Base-by-base conservation (phyloP, 2,329 filamentous ascomycete species). In the Epichloe bromicola region DNA sequence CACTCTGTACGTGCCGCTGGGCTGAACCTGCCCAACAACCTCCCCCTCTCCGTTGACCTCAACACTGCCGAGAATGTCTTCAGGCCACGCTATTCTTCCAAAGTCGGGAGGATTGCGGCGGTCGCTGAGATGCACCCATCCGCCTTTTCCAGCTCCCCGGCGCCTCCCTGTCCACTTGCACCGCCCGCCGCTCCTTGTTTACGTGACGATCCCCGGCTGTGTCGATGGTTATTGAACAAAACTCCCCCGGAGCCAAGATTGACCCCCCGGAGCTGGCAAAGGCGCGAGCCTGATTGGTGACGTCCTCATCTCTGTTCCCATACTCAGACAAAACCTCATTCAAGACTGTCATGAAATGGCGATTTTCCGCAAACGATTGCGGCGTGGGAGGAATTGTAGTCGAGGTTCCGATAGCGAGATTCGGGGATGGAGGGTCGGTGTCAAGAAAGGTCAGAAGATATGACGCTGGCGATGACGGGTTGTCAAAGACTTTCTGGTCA, bases 31-130 rank as follows among this genome's bases (percentile, higher is more conserved):
- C 20, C 79, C 78, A 26, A 82, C 68, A 48, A 84, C 75, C 30
- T 74, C 61, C 0, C 82, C 82, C 6, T 66, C 56, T 2, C 70
- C 71, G 60, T 83, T 72, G 5, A 85, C 82, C 60, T 84, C 77
- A 40, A 85, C 72, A 55, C 81, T 85, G 38, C 82, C 82, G 50
- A 86, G 68, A 38, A 86, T 86, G 59, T 86, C 82, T 59, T 85
- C 82, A 1, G 82, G 81, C 72, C 78, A 84, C 2, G 82, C 80
- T 60, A 85, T 85, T 49, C 82, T 67, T 15, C 82, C 82, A 70
- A 74, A 85, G 58, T 83, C 81, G 0, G 80, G 81, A 2, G 80
- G 79, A 48, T 82, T 83, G 49, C 82, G 69, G 49, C 69, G 59
- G 60, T 86, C 82, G 51, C 79, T 82, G 5, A 86, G 69, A 63